Evolutionary conservation across 2,329 filamentous ascomycete species (phyloP), one percentile per base, ranked within the genome.

Genomic region (Dothistroma septosporum): DNA sequence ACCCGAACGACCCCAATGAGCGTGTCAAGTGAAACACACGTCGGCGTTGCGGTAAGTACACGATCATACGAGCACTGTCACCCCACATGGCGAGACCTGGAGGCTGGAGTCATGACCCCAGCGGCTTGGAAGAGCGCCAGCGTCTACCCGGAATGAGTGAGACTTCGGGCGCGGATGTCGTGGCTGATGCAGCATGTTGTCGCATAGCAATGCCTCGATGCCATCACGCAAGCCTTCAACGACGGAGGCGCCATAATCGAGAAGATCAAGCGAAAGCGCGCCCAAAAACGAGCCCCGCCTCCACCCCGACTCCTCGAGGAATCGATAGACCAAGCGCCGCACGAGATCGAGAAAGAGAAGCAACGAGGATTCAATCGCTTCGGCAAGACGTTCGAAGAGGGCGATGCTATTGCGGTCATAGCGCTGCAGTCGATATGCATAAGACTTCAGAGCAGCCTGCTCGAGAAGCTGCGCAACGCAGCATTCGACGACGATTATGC

Each of bases 281-380:
- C 68, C 6, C 55, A 64, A 24, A 69, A 69, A 55, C 65, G 68
- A 33, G 70, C 70, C 19, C 67, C 68, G 11, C 70, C 70, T 10
- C 72, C 72, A 31, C 66, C 70, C 14, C 58, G 64, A 59, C 57
- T 63, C 16, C 69, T 73, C 35, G 71, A 73, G 52, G 69, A 72
- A 31, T 70, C 66, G 16, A 69, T 73, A 24, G 66, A 68, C 47
- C 64, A 70, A 46, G 72, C 71, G 9, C 68, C 70, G 1, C 64
- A 69, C 21, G 72, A 72, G 64, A 73, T 74, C 53, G 70, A 73
- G 61, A 64, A 60, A 24, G 72, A 73, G 62, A 68, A 68, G 63
- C 61, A 69, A 53, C 59, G 67, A n/a, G 72, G 72, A 14, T 54
- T 72, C 33, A 59, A 60, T 14, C 62, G 70, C 4, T 72, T 72